Evolutionary conservation across 129 eudicot genomes (phyloP).

Genomic region (Glebionis coronaria): DNA sequence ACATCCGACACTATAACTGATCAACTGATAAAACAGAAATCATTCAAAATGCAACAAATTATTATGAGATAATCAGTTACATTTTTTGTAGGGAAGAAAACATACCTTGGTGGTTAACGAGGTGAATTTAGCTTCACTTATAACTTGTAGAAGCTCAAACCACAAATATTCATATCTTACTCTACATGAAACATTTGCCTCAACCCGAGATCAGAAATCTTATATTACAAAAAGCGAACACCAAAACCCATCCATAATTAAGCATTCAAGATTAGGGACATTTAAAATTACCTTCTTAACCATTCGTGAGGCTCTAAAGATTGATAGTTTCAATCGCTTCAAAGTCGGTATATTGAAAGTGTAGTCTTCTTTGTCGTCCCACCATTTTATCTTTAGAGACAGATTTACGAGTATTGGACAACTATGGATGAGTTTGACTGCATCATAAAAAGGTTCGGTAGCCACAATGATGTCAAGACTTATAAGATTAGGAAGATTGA

Average conservation of each 20-base stretch:
- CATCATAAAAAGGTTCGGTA: neutral
- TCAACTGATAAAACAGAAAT: neutral
- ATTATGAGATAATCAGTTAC: neutral
- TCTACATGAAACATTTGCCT: neutral
- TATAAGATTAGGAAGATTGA: slow-evolving; percentile 9
- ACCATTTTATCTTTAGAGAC: neutral
- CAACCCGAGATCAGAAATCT: slow-evolving; percentile 1
- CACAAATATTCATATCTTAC: neutral
- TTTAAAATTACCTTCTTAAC: slow-evolving; percentile 11
- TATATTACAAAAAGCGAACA: neutral
- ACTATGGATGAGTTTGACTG: slow-evolving; percentile 3
- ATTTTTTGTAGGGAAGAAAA: neutral
- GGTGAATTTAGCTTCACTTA: neutral
- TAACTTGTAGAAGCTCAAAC: slow-evolving; percentile 5
- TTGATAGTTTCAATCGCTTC: neutral
- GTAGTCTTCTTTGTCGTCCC: neutral
- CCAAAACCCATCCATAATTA: neutral
- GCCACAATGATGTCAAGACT: slow-evolving; percentile 5
- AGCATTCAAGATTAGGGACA: slow-evolving; percentile 19
- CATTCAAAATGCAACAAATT: neutral
- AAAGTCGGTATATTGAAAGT: too few relatives aligned
- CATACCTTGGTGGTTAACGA: neutral
- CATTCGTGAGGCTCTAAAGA: too few relatives aligned
- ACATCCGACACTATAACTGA: neutral
- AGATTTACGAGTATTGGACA: slow-evolving; percentile 19